Evolutionary conservation across 495 filamentous ascomycete genomes (phyloP).

Genomic region (Xylaria cubensis): DNA sequence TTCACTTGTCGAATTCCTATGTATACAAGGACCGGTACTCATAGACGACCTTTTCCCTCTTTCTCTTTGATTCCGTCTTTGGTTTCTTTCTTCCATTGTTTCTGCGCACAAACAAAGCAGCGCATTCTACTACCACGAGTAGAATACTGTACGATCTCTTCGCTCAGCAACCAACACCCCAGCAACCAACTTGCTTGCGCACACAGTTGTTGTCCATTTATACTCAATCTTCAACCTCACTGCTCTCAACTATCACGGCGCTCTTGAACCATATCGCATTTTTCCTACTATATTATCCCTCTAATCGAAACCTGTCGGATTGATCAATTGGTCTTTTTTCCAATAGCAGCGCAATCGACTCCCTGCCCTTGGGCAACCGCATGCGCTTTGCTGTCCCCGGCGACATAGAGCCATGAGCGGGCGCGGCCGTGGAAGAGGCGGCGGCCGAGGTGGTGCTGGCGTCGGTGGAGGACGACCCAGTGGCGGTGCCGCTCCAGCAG

Average conservation of each 20-base stretch:
- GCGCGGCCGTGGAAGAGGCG: conserved; percentile 20
- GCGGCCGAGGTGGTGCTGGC: conserved; percentile 21
- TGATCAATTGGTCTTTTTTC: background rate
- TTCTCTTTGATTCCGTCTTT: conserved; percentile 30
- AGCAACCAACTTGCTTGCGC: conserved; percentile 1
- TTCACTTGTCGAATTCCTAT: background rate
- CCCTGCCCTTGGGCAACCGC: conserved; percentile 28
- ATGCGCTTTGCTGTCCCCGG: conserved; percentile 10
- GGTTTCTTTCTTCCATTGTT: conserved; percentile 7
- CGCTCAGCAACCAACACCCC: conserved; percentile 1
- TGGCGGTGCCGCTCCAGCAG: conserved; percentile 17
- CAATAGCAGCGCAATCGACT: conserved; percentile 18
- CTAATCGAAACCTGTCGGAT: background rate
- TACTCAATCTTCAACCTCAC: background rate
- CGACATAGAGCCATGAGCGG: conserved; percentile 32
- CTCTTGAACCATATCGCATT: background rate
- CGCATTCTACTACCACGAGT: conserved; percentile 20
- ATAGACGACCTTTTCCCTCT: conserved; percentile 18
- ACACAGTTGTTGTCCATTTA: background rate
- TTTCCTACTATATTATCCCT: background rate
- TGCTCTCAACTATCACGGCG: background rate
- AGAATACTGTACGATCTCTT: conserved; percentile 23
- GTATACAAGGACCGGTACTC: background rate
- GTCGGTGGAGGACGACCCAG: conserved; percentile 10
- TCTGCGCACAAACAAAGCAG: conserved; percentile 6